Conservation (phyloP, 2,329 filamentous ascomycete genomes). For the Ophiocordyceps camponoti-leonardi region DNA sequence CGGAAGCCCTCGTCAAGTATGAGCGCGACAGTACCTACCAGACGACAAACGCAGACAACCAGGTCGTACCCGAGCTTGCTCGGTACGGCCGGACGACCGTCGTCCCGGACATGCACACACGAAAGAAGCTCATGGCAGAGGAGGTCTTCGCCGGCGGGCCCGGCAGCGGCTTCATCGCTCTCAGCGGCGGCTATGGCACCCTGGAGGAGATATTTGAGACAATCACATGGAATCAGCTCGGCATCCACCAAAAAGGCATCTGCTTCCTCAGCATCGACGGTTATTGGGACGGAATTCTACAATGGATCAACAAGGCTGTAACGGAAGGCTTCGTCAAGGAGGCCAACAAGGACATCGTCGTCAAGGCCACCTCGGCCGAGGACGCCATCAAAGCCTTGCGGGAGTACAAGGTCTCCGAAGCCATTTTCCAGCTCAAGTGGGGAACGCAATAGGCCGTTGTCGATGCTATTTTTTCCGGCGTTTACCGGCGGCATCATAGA, state of each 20-base stretch:
- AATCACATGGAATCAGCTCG: constrained; percentile 88
- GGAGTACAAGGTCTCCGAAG: constrained; percentile 59
- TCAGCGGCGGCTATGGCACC: constrained; percentile 84
- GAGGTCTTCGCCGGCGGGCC: constrained; percentile 69
- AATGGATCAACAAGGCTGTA: constrained; percentile 66
- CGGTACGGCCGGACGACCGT: constrained; percentile 74
- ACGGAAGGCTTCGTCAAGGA: constrained; percentile 58
- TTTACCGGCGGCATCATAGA: not conserved
- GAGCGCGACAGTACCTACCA: constrained; percentile 49
- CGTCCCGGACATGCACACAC: constrained; percentile 88
- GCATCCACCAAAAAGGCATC: constrained; percentile 69
- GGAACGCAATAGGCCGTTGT: constrained; percentile 36
- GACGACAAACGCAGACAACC: constrained; percentile 25
- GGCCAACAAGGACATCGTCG: constrained; percentile 58
- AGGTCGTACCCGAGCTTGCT: constrained; percentile 42
- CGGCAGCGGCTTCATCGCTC: constrained; percentile 75
- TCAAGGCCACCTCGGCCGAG: constrained; percentile 54
- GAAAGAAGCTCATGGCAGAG: constrained; percentile 85
- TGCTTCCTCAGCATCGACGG: constrained; percentile 75
- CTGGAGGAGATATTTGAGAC: constrained; percentile 91
- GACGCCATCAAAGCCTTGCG: constrained; percentile 54
- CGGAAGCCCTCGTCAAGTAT: constrained; percentile 62
- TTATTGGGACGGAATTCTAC: constrained; percentile 77
- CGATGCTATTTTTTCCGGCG: not conserved
- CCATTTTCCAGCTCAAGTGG: constrained; percentile 72